These are phyloP conservation scores for Daedalea quercina DNA, from an alignment of 768 basidiomycete genomes.

Conservation along the genomic window DNA sequence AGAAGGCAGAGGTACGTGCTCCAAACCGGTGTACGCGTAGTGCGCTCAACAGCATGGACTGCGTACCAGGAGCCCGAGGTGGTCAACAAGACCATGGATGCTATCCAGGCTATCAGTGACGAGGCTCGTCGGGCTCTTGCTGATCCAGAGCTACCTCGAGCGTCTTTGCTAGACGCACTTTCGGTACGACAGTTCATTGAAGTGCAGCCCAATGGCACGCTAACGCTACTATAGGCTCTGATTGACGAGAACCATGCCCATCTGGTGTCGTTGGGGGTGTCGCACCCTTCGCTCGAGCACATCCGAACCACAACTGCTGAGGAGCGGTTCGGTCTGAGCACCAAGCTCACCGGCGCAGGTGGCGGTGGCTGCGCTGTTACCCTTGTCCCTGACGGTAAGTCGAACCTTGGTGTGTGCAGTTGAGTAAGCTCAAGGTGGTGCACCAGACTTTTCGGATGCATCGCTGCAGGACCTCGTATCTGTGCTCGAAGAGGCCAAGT, in stretches of 20 bases:
- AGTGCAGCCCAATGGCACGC: not conserved
- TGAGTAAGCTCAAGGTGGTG: not conserved
- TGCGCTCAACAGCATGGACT: not conserved
- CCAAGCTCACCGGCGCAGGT: conserved; percentile 97
- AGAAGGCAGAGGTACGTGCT: conserved; percentile 50
- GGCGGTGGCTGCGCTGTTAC: conserved; percentile 98
- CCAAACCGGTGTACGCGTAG: not conserved
- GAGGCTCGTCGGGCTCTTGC: conserved; percentile 71
- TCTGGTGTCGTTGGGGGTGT: conserved; percentile 81
- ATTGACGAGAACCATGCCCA: conserved; percentile 88
- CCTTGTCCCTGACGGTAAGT: conserved; percentile 86
- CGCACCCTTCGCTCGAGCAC: conserved; percentile 80
- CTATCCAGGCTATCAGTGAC: conserved; percentile 82
- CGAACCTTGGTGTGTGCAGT: not conserved
- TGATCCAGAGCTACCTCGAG: conserved; percentile 65
- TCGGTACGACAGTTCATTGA: conserved; percentile 43
- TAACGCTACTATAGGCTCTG: conserved; percentile 42
- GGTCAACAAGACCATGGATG: conserved; percentile 67
- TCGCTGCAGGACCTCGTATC: conserved; percentile 51
- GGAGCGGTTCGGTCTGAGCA: conserved; percentile 63
- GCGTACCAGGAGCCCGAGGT: conserved; percentile 69
- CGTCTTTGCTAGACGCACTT: conserved; percentile 55
- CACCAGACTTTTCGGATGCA: conserved; percentile 64
- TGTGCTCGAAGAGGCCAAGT: conserved; percentile 56
- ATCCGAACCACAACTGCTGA: conserved; percentile 67